A percentile compares a stretch with the other conserved stretches of the same genome.
These are phyloP conservation scores for Chytriomyces hyalinus DNA, from an alignment of 192 early-diverging fungal genomes.

Conservation along the genomic window DNA sequence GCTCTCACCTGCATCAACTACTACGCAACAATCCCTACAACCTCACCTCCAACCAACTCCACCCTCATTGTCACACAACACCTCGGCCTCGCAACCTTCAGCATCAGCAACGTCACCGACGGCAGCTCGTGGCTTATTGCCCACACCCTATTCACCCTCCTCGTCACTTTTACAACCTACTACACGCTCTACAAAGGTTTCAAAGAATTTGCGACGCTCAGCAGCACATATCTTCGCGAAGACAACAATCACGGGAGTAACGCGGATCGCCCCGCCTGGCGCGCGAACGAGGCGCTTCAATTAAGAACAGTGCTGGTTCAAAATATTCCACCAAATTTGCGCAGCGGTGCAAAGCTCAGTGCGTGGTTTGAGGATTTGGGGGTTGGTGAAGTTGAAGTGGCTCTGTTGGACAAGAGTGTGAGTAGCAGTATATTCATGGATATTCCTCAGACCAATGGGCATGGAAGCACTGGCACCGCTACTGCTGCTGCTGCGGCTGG, in stretches of 20 bases:
- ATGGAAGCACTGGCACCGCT: not conserved
- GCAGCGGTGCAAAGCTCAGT: slow-evolving; percentile 47
- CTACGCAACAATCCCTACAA: slow-evolving; percentile 23
- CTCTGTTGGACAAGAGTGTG: slow-evolving; percentile 45
- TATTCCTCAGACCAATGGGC: not conserved
- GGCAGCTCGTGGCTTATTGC: slow-evolving; percentile 42
- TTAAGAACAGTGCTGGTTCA: slow-evolving; percentile 55
- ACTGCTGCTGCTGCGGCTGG: not conserved
- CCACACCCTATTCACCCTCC: slow-evolving; percentile 47
- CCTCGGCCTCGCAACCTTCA: not conserved
- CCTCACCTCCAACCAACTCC: slow-evolving; percentile 5
- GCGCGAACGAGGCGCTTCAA: slow-evolving; percentile 50
- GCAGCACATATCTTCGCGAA: slow-evolving; percentile 40
- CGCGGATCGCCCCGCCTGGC: slow-evolving; percentile 40
- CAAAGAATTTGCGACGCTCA: slow-evolving; percentile 42
- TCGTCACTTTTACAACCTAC: slow-evolving; percentile 46
- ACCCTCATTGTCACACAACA: not conserved
- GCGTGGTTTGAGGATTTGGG: slow-evolving; percentile 51
- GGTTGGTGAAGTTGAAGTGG: slow-evolving; percentile 54
- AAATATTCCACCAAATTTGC: slow-evolving; percentile 51
- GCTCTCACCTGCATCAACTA: slow-evolving; percentile 54
- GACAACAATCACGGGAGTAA: slow-evolving; percentile 6
- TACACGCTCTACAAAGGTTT: slow-evolving; percentile 46
- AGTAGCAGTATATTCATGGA: not conserved
- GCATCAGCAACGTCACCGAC: slow-evolving; percentile 43